A percentile compares a stretch with the other conserved stretches of the same genome.
phyloP scores from a whole-genome alignment of 169 alveolate species.

The Perkinsus olseni region DNA sequence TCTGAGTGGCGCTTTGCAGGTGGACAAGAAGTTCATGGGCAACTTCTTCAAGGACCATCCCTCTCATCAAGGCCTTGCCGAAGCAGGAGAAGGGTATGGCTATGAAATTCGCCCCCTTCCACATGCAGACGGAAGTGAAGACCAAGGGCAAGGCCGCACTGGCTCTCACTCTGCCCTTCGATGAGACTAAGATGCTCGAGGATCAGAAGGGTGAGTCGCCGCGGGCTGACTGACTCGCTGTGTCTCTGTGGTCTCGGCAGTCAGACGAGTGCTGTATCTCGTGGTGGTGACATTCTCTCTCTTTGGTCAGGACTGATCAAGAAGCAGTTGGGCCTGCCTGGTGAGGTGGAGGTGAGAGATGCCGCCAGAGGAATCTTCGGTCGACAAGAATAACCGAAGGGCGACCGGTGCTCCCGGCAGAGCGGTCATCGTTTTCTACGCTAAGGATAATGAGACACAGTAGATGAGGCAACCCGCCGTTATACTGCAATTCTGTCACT shows the following conservation, averaged over 20 bases:
- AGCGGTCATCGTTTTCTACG: not conserved
- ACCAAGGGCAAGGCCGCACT: constrained; percentile 48
- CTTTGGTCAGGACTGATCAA: not conserved
- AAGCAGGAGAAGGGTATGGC: constrained; percentile 58
- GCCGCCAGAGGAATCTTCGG: not conserved
- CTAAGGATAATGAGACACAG: not conserved
- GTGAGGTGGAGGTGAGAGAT: not conserved
- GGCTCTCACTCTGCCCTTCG: constrained; percentile 49
- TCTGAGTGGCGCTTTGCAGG: constrained; percentile 40
- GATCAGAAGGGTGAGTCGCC: not conserved
- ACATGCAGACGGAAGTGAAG: constrained; percentile 58
- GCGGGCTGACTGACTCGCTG: no score
- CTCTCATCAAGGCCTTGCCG: constrained; percentile 39
- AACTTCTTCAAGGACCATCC: constrained; percentile 29
- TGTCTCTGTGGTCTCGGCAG: no score
- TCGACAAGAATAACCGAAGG: not conserved
- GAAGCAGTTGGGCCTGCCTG: not conserved
- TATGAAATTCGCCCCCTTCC: constrained; percentile 70
- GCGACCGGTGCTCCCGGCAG: not conserved
- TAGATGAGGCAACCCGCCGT: not conserved
- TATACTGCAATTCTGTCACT: not conserved
- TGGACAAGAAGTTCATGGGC: constrained; percentile 30
- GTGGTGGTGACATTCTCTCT: no score
- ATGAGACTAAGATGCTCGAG: constrained; percentile 42
- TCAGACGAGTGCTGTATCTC: no score